Evolutionary conservation across 2,329 filamentous ascomycete species (phyloP), one percentile per base, ranked within the genome.

Genomic region (Davidsoniella australis): DNA sequence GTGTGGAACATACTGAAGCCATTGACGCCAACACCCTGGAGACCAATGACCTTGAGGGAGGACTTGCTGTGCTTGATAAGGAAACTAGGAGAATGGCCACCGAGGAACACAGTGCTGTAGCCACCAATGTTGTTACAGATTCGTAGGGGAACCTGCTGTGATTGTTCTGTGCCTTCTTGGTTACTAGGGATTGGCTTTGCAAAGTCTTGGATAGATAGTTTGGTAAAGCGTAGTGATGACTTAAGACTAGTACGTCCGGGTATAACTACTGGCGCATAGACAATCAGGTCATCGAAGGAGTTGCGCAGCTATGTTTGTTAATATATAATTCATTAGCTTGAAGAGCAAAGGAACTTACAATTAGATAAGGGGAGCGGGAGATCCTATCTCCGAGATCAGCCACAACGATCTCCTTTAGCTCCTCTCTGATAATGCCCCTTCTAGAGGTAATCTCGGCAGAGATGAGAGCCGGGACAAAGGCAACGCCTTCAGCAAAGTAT

Each of bases 21-120:
- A 38, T 78, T 74, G 3, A 89, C 78, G 6, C 75, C 74, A 12
- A 71, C 68, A 0, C 82, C 81, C 53, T 80, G 76, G 1, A 95
- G 66, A 9, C 76, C 72, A n/a, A 94, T 64, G 12, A 94, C 74
- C 55, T 78, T 79, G 0, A 89, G 87, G 4, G 73, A 64, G 47
- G 81, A 87, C 55, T 85, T 83, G 36, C 85, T 75, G 44, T 85
- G 85, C 58, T 85, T 93, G 41, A 95, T 62, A 41, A 98, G 67
- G 61, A 96, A 88, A 51, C 78, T 80, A 0, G 89, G 83, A 0
- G 85, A 85, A 3, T 72, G 64, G 0, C 89, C 88, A 0, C 86
- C 80, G 45, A 95, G 71, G 59, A 94, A 91, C 1, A 96, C 80
- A 1, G 83, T 75, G 58, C 77, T 81, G 61, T 88, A 87, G 2